Percentiles rank a stretch among this genome's conserved stretches.
phyloP scores from a whole-genome alignment of 2,329 filamentous ascomycete genomes.

The Xylaria sp. region DNA sequence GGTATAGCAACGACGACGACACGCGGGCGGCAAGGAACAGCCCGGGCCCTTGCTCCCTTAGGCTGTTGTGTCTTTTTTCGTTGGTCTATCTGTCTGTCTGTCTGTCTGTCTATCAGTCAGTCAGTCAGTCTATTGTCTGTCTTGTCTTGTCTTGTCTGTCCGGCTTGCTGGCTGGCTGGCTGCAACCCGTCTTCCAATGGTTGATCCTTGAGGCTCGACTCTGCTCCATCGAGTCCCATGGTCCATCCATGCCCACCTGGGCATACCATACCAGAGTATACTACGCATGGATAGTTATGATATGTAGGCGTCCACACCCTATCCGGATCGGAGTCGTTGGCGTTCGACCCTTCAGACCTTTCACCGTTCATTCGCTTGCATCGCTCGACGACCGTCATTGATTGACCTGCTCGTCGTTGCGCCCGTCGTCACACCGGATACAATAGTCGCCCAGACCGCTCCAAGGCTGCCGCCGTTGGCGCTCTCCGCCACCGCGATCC shows the following conservation, averaged over 20 bases:
- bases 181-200: conserved; percentile 9
- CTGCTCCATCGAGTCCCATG: conserved; percentile 21
- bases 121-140: not conserved
- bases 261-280: conserved; percentile 1
- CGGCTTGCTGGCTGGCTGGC: not conserved
- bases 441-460: conserved; percentile 13
- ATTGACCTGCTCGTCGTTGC: conserved; percentile 21
- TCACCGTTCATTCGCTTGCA: conserved; percentile 31
- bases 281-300: conserved; percentile 24
- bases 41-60: conserved; percentile 8
- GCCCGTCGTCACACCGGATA: conserved; percentile 29
- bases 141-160: too few relatives aligned
- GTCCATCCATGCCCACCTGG: conserved; percentile 25
- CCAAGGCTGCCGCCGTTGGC: conserved; percentile 25
- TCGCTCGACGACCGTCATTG: conserved; percentile 27
- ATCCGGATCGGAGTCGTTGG: conserved; percentile 30
- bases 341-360: conserved; percentile 24
- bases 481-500: conserved; percentile 21
- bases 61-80: too few relatives aligned
- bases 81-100: not conserved
- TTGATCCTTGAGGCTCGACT: conserved; percentile 14
- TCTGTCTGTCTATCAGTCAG: not conserved
- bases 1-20: conserved; percentile 24
- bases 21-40: conserved; percentile 31
- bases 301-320: conserved; percentile 37